phyloP scores from a whole-genome alignment of 768 basidiomycete species.

The Termitomyces sp. region DNA sequence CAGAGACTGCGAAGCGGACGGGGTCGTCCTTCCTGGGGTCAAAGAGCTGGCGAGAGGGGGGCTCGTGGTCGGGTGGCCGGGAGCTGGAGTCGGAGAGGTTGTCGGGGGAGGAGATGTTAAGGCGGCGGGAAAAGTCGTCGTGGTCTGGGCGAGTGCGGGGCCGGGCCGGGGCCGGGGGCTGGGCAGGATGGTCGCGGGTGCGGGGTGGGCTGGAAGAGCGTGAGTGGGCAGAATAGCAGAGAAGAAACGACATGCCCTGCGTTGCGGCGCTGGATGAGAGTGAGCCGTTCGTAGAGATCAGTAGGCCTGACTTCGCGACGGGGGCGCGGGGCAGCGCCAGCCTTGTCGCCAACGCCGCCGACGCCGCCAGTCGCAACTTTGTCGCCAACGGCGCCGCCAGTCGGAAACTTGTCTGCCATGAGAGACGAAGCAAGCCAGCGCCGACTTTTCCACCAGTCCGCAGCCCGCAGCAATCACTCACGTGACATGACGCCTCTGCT shows the following conservation, averaged over 20 bases:
- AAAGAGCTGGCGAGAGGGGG: constrained; percentile 60
- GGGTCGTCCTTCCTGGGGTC: constrained; percentile 92
- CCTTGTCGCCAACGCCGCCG: no score
- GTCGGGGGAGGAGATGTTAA: constrained; percentile 65
- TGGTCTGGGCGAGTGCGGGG: constrained; percentile 32
- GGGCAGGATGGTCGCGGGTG: constrained; percentile 10
- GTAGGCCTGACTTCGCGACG: constrained; percentile 35
- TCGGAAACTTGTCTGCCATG: constrained; percentile 25
- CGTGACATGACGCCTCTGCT: constrained; percentile 57
- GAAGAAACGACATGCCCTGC: constrained; percentile 40
- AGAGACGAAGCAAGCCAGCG: constrained; percentile 6
- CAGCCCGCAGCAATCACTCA: constrained; percentile 6
- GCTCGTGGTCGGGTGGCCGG: constrained; percentile 17
- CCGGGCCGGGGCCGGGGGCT: constrained; percentile 15
- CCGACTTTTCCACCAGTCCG: constrained; percentile 13
- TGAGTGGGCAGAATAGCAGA: not conserved
- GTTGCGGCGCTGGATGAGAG: constrained; percentile 60
- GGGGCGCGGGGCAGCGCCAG: constrained; percentile 28
- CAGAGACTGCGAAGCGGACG: constrained; percentile 68
- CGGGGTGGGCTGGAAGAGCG: not conserved
- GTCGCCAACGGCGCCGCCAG: not conserved
- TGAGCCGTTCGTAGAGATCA: constrained; percentile 51
- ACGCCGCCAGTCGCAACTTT: constrained; percentile 7
- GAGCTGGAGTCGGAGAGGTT: constrained; percentile 56
- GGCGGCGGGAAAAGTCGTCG: constrained; percentile 66